A percentile compares a stretch with the other conserved stretches of the same genome.
phyloP scores from a whole-genome alignment of 768 basidiomycete genomes.

The Trametes maxima region DNA sequence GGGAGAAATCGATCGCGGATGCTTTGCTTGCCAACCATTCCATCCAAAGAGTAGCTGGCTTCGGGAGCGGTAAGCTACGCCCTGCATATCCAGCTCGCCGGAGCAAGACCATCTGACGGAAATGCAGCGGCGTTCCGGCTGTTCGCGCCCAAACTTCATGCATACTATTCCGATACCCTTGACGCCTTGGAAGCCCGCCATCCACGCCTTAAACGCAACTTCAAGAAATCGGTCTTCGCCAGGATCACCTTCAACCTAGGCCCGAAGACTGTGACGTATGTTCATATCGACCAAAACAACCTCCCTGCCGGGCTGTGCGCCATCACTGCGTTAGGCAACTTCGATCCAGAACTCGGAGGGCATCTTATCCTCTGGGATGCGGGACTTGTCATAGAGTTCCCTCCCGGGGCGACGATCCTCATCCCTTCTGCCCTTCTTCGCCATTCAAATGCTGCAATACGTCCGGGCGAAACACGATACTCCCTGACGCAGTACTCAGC shows the following conservation, averaged over 20 bases:
- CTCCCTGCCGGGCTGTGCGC: constrained; percentile 37
- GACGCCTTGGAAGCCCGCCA: background rate
- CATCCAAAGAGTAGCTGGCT: background rate
- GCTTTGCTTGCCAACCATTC: background rate
- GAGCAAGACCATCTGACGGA: background rate
- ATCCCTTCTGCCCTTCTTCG: constrained; percentile 24
- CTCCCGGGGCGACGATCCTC: constrained; percentile 29
- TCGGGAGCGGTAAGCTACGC: background rate
- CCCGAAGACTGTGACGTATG: constrained; percentile 1
- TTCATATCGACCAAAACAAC: constrained; percentile 37
- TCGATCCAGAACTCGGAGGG: constrained; percentile 33
- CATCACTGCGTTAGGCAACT: constrained; percentile 35
- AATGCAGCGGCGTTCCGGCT: background rate
- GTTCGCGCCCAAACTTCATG: background rate
- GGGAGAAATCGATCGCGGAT: background rate
- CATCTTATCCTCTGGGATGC: constrained; percentile 38
- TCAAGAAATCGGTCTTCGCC: constrained; percentile 34
- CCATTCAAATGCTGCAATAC: constrained; percentile 22
- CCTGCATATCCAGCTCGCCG: background rate
- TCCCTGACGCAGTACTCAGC: constrained; percentile 35
- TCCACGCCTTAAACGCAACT: constrained; percentile 16
- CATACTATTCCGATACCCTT: background rate
- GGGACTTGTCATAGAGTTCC: constrained; percentile 32
- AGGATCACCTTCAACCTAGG: constrained; percentile 37
- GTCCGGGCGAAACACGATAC: constrained; percentile 21